Conservation (phyloP, 1,284 basidiomycete species). For the Cystobasidium sp. region DNA sequence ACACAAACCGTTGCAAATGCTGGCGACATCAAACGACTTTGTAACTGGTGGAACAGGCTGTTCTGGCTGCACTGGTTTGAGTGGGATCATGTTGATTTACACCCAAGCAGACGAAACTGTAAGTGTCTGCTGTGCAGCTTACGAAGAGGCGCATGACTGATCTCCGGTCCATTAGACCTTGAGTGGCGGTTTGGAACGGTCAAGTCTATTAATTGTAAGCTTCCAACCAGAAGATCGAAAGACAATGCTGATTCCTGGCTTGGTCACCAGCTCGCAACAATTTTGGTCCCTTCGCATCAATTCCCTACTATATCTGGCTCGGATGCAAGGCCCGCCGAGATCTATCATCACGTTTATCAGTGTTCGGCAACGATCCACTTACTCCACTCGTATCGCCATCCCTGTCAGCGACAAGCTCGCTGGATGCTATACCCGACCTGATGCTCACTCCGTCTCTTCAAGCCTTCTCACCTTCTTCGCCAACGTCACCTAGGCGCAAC, state of each 20-base stretch:
- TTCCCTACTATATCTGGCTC: constrained; percentile 74
- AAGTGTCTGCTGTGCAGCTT: constrained; percentile 30
- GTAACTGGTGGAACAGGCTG: constrained; percentile 74
- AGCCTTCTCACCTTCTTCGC: constrained; percentile 30
- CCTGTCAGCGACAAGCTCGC: constrained; percentile 48
- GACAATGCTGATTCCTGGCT: neutral
- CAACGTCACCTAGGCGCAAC: constrained; percentile 2
- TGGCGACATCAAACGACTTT: constrained; percentile 70
- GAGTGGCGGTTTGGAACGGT: constrained; percentile 79
- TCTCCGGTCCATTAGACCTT: constrained; percentile 71
- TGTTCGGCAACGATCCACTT: constrained; percentile 70
- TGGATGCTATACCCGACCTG: constrained; percentile 53
- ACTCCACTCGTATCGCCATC: constrained; percentile 58
- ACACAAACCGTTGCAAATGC: constrained; percentile 63
- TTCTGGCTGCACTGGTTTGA: constrained; percentile 83
- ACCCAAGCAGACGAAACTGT: constrained; percentile 62
- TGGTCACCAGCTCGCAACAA: constrained; percentile 24
- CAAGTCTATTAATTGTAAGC: constrained; percentile 52
- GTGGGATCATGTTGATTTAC: constrained; percentile 74
- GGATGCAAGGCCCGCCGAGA: constrained; percentile 71
- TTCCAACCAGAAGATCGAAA: no score
- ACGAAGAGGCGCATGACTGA: constrained; percentile 53
- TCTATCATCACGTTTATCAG: constrained; percentile 66
- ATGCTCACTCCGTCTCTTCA: constrained; percentile 45
- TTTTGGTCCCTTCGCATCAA: constrained; percentile 57